Evolutionary conservation across 2,329 filamentous ascomycete species (phyloP), one percentile per base, ranked within the genome.

Genomic region (Triangularia setosa): DNA sequence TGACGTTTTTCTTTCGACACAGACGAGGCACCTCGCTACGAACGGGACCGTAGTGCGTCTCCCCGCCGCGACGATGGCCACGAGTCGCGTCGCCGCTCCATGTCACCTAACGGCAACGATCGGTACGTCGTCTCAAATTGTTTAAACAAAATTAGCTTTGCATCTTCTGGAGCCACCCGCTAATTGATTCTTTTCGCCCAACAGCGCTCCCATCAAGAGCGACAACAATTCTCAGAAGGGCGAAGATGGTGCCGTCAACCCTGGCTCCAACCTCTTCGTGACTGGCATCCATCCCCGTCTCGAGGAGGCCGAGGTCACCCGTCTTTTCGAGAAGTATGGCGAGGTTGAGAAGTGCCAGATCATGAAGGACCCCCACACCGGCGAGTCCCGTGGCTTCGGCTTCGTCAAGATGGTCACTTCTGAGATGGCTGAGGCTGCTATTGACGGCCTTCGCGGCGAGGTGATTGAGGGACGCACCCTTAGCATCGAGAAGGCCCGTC

Each of bases 261-360:
- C 93, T 68, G 95, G 95, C 72, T 97, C 95, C 71, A 99, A 99
- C 82, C 90, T 99, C 65, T 99, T 99, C 78, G 95, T 99, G 70
- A 99, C 95, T 69, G 95, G 95, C 72, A 99, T 99, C 70, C 93
- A 98, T 78, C 95, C 95, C 64, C 91, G 91, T 73, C 86, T 99
- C 70, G 89, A 86, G 57, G 95, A 99, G 78, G 86, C 89, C 16
- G 95, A 98, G 76, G 92, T 99, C 67, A 90, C 91, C 62, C 93
- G 93, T 77, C 89, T 99, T 70, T 99, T 99, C 75, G 93, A 97
- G 81, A 99, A 98, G 81, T 98, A 98, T 74, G 95, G 95, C 72
- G 93, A 97, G 76, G 95, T 99, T 60, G 94, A 98, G 81, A 98
- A 96, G 81, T 98, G 94, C 83, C 96, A 97, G 79, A 99, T 99